Evolutionary conservation across 768 basidiomycete species (phyloP).

Genomic region (Mycena sanguinolenta): DNA sequence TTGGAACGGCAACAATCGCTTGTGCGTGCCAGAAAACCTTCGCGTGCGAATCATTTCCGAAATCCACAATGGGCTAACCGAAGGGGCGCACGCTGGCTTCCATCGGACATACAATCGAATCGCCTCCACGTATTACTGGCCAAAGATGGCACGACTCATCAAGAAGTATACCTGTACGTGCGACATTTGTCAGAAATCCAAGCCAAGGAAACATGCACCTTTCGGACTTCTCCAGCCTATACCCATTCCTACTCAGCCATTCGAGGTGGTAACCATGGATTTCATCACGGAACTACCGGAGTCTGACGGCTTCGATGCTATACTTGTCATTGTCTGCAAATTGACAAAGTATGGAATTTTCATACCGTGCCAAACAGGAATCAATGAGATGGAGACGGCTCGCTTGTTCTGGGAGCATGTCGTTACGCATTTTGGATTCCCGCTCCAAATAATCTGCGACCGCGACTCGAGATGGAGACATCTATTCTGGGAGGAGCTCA

Average conservation of each 20-base stretch:
- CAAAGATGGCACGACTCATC: background rate
- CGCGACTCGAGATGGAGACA: no score
- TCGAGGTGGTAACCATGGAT: background rate
- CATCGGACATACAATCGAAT: background rate
- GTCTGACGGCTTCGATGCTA: background rate
- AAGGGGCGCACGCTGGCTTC: background rate
- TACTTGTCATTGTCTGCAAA: conserved; percentile 2
- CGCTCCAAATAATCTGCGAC: background rate
- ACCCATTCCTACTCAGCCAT: background rate
- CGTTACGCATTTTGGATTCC: background rate
- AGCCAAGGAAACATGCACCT: background rate
- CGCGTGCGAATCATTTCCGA: background rate
- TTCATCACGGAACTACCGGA: background rate
- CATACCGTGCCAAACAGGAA: background rate
- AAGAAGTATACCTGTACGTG: background rate
- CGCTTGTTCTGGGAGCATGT: background rate
- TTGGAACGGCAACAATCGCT: conserved; percentile 28
- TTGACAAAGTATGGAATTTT: conserved; percentile 2
- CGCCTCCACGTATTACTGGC: background rate
- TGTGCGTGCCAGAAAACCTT: conserved; percentile 44
- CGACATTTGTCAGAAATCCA: conserved; percentile 4
- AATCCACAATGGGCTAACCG: background rate
- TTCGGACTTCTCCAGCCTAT: background rate
- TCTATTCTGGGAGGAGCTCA: no score
- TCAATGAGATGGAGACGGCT: background rate